Percentiles rank a stretch among this genome's conserved stretches.
phyloP scores from a whole-genome alignment of 305 asterid species.

The Rubia occidens region DNA sequence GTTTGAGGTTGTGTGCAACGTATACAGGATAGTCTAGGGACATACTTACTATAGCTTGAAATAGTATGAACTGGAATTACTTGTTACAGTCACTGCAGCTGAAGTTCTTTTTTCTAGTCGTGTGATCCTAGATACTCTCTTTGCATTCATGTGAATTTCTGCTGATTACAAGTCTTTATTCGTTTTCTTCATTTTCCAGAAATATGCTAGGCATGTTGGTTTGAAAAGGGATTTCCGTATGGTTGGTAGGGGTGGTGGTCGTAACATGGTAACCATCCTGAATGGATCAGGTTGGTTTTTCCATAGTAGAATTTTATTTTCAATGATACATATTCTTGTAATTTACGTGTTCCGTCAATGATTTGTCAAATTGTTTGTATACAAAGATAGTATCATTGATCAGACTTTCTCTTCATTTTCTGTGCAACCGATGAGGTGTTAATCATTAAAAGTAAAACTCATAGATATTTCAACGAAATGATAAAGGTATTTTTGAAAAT shows the following conservation, averaged over 20 bases:
- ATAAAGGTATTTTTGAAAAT: constrained; percentile 47
- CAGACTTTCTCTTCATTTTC: constrained; percentile 1
- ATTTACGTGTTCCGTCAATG: not conserved
- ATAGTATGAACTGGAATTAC: not conserved
- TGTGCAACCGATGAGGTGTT: constrained; percentile 85
- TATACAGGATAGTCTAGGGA: too few species aligned
- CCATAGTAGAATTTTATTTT: not conserved
- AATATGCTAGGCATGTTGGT: constrained; percentile 87
- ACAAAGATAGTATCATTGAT: not conserved
- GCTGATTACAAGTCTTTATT: not conserved
- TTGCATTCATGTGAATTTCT: not conserved
- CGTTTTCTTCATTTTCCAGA: constrained; percentile 30
- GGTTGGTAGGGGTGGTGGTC: constrained; percentile 91
- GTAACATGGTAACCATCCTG: constrained; percentile 82
- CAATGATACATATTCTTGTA: not conserved
- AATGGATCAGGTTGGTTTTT: constrained; percentile 71
- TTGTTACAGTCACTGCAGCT: not conserved
- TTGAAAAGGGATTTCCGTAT: constrained; percentile 89
- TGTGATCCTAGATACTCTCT: not conserved
- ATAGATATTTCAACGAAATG: constrained; percentile 77
- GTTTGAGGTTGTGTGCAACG: not conserved
- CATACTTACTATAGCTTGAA: not conserved
- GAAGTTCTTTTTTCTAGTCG: not conserved
- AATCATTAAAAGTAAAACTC: constrained; percentile 86
- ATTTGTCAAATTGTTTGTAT: not conserved